These are phyloP conservation scores for Xylariaceae sp. DNA, from an alignment of 2,329 filamentous ascomycete genomes.

Conservation along the genomic window DNA sequence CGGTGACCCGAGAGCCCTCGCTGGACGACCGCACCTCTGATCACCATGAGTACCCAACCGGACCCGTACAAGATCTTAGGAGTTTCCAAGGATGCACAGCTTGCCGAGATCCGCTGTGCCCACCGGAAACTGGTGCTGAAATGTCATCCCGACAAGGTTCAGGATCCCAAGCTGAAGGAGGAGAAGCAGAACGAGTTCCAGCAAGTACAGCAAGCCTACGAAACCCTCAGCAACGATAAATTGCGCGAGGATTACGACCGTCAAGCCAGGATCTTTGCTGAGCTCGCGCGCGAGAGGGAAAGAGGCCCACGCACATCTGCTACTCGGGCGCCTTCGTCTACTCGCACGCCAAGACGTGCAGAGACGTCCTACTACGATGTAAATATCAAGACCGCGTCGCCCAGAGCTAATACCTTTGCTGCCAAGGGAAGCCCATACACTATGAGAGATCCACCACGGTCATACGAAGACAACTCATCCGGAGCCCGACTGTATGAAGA, in stretches of 20 bases:
- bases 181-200: conserved; percentile 86
- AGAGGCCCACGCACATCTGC: conserved; percentile 29
- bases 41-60: conserved; percentile 50
- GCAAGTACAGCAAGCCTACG: conserved; percentile 88
- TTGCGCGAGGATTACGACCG: conserved; percentile 74
- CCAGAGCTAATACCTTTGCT: conserved; percentile 40
- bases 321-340: conserved; percentile 22
- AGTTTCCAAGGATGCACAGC: conserved; percentile 67
- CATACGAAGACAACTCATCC: conserved; percentile 48
- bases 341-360: conserved; percentile 38
- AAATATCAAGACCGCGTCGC: conserved; percentile 51
- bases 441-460: conserved; percentile 35
- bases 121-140: conserved; percentile 85
- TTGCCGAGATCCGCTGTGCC: conserved; percentile 70
- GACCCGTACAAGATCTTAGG: conserved; percentile 82
- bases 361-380: conserved; percentile 43
- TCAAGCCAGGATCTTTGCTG: conserved; percentile 64
- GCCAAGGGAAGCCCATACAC: conserved; percentile 34
- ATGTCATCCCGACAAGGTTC: conserved; percentile 89
- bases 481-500: conserved; percentile 41
- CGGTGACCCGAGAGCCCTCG: conserved; percentile 13
- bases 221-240: conserved; percentile 76
- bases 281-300: conserved; percentile 47
- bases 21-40: conserved; percentile 18
- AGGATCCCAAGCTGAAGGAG: conserved; percentile 71